Base-by-base conservation (phyloP, 345 rosid genomes). In the Gossypium arboreum region DNA sequence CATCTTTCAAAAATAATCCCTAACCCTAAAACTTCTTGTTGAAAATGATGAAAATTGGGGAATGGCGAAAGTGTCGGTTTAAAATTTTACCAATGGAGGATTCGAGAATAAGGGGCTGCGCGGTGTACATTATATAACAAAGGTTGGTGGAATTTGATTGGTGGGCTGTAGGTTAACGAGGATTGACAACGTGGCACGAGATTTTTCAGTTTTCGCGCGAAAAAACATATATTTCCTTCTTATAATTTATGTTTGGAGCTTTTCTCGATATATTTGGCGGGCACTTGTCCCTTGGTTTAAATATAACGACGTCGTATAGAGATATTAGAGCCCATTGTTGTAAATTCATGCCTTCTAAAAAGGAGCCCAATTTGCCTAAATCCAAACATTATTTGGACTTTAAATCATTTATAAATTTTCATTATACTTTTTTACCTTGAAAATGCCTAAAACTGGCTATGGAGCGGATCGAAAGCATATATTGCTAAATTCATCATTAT, bases 131-230 rank as follows among this genome's bases (percentile, higher is more conserved):
- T 81, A 83, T 87, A 85, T 83, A 84, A 66, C 72, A 52, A 8
- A 57, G 7, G 12, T 4, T n/a, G 6, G 48, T 18, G 54, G 0
- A 47, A 24, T 72, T 2, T 76, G 71, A 86, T 86, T 88, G 86
- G 89, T 50, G 0, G 12, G 1, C 3, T 9, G 3, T 0, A n/a
- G 11, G 1, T 2, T 17, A 71, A 29, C 76, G 2, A 44, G 85
- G 90, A 89, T 87, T 27, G 87, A 86, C 86, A 84, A 34, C 86
- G 73, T 83, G 92, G 84, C 86, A 66, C 0, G 0, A 1, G 12
- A 9, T 8, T 71, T 73, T 29, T 9, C 55, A 3, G 61, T 44
- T 25, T 57, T 79, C 79, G 77, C 73, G 83, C 83, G 86, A 87
- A 89, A 83, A 4, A 20, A 20, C 18, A 54, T 17, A 17, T 47